Percentiles rank a stretch among this genome's conserved stretches.
These are phyloP conservation scores for Avena insularis DNA, from an alignment of 176 grass and related monocot genomes.

Conservation along the genomic window DNA sequence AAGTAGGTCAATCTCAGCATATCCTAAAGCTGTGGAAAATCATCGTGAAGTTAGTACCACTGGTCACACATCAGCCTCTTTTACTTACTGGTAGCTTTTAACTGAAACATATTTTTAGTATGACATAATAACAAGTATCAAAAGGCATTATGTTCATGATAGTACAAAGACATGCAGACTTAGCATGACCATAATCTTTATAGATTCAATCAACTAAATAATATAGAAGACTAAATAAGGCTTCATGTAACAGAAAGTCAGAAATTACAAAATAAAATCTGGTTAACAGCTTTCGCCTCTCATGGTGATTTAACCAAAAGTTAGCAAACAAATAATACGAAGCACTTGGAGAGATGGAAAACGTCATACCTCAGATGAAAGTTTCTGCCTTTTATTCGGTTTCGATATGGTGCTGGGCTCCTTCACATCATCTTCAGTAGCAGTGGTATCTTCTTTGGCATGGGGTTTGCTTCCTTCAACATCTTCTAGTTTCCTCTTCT, in stretches of 20 bases:
- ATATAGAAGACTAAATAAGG: slow-evolving; percentile 21
- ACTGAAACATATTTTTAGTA: not conserved
- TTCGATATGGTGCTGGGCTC: slow-evolving; percentile 38
- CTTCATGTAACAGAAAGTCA: not conserved
- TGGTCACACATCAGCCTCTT: not conserved
- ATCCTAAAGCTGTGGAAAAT: not conserved
- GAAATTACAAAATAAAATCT: not conserved
- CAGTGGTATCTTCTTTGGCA: slow-evolving; percentile 42
- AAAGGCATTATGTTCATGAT: not conserved
- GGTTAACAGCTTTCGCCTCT: not conserved
- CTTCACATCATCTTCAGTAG: slow-evolving; percentile 38
- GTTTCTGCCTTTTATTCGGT: slow-evolving; percentile 66
- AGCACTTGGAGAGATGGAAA: not conserved
- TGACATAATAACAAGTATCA: not conserved
- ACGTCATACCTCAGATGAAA: slow-evolving; percentile 67
- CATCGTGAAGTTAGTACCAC: not conserved
- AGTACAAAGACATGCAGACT: not conserved
- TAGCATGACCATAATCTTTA: not conserved
- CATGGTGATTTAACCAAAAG: not conserved
- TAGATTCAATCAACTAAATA: not conserved
- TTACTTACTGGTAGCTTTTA: not conserved
- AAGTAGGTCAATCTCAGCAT: not conserved
- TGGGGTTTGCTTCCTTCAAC: slow-evolving; percentile 29
- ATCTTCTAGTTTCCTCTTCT: slow-evolving; percentile 67
- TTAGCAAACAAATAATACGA: not conserved